Percentiles rank a stretch among this genome's conserved stretches.
Evolutionary conservation across 768 basidiomycete genomes (phyloP).

Genomic region (Myochromella boudieri): DNA sequence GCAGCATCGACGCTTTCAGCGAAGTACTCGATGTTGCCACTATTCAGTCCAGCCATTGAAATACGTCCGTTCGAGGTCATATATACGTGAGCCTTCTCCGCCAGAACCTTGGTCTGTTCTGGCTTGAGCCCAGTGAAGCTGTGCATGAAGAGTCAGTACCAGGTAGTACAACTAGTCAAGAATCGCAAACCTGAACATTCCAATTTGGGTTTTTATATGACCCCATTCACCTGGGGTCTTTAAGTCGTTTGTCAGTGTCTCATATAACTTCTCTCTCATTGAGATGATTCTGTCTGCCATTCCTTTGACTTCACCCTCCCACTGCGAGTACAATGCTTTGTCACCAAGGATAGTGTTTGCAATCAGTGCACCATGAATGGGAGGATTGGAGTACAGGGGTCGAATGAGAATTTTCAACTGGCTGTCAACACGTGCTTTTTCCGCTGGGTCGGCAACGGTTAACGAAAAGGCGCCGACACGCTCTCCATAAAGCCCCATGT

Average conservation of each 20-base stretch:
- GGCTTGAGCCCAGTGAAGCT: constrained; percentile 87
- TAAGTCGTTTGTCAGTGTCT: constrained; percentile 69
- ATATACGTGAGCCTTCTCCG: constrained; percentile 88
- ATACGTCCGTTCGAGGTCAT: constrained; percentile 94
- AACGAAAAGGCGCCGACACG: constrained; percentile 97
- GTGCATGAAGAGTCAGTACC: constrained; percentile 3
- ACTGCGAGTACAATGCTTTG: constrained; percentile 74
- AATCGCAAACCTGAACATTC: constrained; percentile 87
- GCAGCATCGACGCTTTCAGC: constrained; percentile 83
- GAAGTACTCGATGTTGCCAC: constrained; percentile 84
- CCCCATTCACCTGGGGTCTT: constrained; percentile 94
- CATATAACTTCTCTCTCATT: constrained; percentile 86
- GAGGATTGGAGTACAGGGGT: constrained; percentile 98
- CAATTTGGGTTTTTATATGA: constrained; percentile 94
- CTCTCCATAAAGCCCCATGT: constrained; percentile 99
- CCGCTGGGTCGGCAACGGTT: constrained; percentile 63
- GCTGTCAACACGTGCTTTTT: constrained; percentile 85
- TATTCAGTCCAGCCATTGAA: constrained; percentile 91
- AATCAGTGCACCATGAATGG: constrained; percentile 84
- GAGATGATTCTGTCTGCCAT: constrained; percentile 96
- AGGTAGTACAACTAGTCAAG: background rate
- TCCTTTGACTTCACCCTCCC: constrained; percentile 89
- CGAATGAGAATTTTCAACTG: constrained; percentile 95
- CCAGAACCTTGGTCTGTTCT: constrained; percentile 77
- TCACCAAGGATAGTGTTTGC: constrained; percentile 82